Base-by-base conservation (phyloP, 2,329 filamentous ascomycete species). In the Botrytis tulipae region DNA sequence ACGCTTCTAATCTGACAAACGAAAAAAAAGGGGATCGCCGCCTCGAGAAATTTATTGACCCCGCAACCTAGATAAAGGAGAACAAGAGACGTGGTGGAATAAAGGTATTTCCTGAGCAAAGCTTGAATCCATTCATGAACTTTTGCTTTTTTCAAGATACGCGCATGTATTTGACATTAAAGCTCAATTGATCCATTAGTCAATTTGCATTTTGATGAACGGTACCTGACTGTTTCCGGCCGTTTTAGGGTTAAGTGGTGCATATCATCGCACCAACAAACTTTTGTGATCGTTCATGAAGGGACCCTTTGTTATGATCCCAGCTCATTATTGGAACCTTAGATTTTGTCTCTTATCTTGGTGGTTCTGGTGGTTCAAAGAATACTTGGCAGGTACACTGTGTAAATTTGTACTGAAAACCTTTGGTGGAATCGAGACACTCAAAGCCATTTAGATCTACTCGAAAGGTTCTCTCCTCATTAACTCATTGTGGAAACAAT, bases 401-500 rank as follows among this genome's bases (percentile, higher is more conserved):
- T 42, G 35, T 29, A 68, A 4, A 22, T 5, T 29, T 9, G 7
- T 22, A 57, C n/a, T 42, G 65, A 42, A 57, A 54, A 32, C 10
- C 8, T 10, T 20, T 29, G 46, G n/a, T 29, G 65, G n/a, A 12
- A 51, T 22, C 8, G 48, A 54, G 22, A 66, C 16, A 4, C 44
- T n/a, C 32, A n/a, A 67, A 51, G 22, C 14, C 25, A 62, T 20
- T 4, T 25, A 32, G 42, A 44, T 65, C n/a, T 65, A 4, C 9
- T 35, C 35, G 2, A 46, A 44, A 29, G 16, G 8, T 16, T 67
- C 8, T 42, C 65, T 42, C 25, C 35, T 40, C 9, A 25, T 68
- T 57, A 57, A 68, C 48, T 40, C 29, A 5, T 57, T 57, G 18
- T 57, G 35, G 48, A 10, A 68, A 68, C 66, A 57, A 68, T 57